Conservation (phyloP, 2,329 filamentous ascomycete genomes). For the Fusarium domesticum region DNA sequence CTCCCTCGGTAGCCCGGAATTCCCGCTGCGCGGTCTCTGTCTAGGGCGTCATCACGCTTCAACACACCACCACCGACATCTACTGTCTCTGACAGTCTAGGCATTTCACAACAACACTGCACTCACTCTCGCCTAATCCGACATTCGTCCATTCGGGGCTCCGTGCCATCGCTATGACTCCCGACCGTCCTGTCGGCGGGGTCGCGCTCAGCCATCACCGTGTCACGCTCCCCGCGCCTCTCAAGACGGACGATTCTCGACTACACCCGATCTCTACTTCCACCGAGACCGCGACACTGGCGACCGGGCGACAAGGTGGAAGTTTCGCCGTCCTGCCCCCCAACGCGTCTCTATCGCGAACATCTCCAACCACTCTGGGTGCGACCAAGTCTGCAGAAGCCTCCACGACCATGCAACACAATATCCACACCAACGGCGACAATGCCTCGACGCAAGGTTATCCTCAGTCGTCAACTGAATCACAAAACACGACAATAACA, state of each 20-base stretch:
- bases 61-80: slow-evolving; percentile 17
- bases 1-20: slow-evolving; percentile 21
- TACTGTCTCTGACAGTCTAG: slow-evolving; percentile 8
- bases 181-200: slow-evolving; percentile 21
- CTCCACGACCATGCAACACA: slow-evolving; percentile 16
- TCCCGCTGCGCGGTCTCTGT: slow-evolving; percentile 21
- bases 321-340: slow-evolving; percentile 26
- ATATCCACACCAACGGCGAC: slow-evolving; percentile 19
- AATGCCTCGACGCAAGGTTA: slow-evolving; percentile 28
- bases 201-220: slow-evolving; percentile 20
- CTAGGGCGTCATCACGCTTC: slow-evolving; percentile 12
- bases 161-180: slow-evolving; percentile 18
- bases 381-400: slow-evolving; percentile 12
- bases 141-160: slow-evolving; percentile 6
- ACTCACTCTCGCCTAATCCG: too few species aligned
- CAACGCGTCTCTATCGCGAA: slow-evolving; percentile 26
- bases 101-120: too few species aligned
- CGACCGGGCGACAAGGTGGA: slow-evolving; percentile 25
- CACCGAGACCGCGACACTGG: slow-evolving; percentile 15
- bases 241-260: slow-evolving; percentile 10
- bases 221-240: slow-evolving; percentile 19
- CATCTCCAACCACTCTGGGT: slow-evolving; percentile 15
- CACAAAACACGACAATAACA: slow-evolving; percentile 26
- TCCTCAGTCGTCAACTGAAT: slow-evolving; percentile 23
- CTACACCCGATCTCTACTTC: slow-evolving; percentile 6